Percentiles rank a stretch among this genome's conserved stretches.
These are phyloP conservation scores for Iberis pinnata DNA, from an alignment of 345 rosid genomes.

Conservation along the genomic window DNA sequence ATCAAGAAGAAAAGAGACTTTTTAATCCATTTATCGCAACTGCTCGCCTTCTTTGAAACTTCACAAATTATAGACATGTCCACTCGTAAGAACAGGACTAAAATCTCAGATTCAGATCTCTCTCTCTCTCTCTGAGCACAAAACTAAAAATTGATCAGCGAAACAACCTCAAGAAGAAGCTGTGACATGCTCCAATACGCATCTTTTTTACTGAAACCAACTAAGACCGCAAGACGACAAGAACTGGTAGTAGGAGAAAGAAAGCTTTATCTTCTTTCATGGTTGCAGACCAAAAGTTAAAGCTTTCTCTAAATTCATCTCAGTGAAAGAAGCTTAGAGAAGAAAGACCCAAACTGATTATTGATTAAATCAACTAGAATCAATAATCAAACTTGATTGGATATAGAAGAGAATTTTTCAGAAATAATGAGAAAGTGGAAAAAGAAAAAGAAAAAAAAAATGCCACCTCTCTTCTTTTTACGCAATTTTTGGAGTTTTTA, in stretches of 20 bases:
- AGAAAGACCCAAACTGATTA: constrained; percentile 39
- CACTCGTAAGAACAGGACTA: too few species aligned
- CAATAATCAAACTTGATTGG: constrained; percentile 44
- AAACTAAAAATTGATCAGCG: constrained; percentile 9
- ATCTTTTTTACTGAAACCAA: constrained; percentile 17
- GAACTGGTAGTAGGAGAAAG: constrained; percentile 29
- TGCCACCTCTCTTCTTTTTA: constrained; percentile 24
- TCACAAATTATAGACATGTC: constrained; percentile 16
- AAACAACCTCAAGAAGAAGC: constrained; percentile 15
- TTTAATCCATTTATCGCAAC: neutral
- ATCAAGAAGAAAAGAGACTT: neutral
- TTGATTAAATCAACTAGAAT: constrained; percentile 47
- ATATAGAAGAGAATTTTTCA: constrained; percentile 14
- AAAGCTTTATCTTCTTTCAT: constrained; percentile 26
- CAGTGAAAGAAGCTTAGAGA: constrained; percentile 11
- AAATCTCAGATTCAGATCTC: constrained; percentile 18
- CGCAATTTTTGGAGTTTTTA: constrained; percentile 15
- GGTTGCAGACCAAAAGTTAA: constrained; percentile 20
- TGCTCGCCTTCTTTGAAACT: neutral
- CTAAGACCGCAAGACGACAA: constrained; percentile 43
- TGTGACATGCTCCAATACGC: constrained; percentile 21
- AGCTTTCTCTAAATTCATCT: neutral
- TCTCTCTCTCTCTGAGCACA: too few species aligned
- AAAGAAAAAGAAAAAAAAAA: constrained; percentile 17
- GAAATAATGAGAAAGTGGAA: constrained; percentile 7